Base-by-base conservation (phyloP, 495 filamentous ascomycete species). In the Lophiotrema nucula region DNA sequence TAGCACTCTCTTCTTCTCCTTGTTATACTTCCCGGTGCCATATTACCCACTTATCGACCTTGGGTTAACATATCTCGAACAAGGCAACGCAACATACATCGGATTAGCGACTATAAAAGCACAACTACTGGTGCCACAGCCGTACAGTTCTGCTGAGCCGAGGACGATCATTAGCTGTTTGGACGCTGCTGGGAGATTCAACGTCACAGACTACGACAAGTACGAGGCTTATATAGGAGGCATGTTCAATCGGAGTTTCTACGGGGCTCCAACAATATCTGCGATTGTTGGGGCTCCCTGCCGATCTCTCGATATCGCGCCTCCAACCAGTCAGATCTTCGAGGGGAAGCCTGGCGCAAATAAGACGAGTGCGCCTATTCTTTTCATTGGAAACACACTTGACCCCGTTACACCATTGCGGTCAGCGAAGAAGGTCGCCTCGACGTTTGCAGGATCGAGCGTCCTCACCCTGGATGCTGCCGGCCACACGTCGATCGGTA, bases 331-430 rank as follows among this genome's bases (percentile, higher is more conserved):
- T 21, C 11, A 43, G 39, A 8, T 43, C 10, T 43, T 43, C 10
- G 11, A 12, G 19, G 39, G 39, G 8, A 15, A 35, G 39, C 11
- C 22, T 13, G 47, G 47, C 18, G 13, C 16, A 13, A 43, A 43
- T 18, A 13, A 51, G 27, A 51, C 47, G 15, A 39, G 33, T 15
- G 16, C 16, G 15, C 33, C 47, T 15, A 51, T 51, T 25, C 47
- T 51, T 31, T 51, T 51, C 47, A 38, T 51, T 13, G 33, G 16
- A 3, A 51, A 13, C 5, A 38, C 33, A 18, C 13, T 13, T 22
- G 27, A 8, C 21, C 33, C 11, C 39, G 28, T n/a, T 63, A 68
- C 63, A 39, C 27, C 22, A 53, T 45, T 43, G n/a, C 12, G 12
- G 63, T 58, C 28, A 27, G 50, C 39, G 10, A 12, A 13, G 39